Evolutionary conservation across 768 basidiomycete genomes (phyloP).

Genomic region (Kwoniella heveanensis): DNA sequence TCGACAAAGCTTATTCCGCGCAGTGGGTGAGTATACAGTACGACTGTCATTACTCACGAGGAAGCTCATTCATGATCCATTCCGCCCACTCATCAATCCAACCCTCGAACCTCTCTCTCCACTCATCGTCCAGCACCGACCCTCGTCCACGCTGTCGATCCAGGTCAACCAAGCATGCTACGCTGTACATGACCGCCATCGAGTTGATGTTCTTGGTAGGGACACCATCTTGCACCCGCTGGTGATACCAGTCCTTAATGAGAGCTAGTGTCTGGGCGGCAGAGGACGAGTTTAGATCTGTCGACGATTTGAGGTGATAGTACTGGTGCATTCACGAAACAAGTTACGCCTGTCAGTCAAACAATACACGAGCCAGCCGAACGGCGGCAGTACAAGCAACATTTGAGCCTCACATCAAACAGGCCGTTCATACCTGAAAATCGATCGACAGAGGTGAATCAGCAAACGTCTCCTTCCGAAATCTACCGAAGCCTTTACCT

Average conservation of each 20-base stretch:
- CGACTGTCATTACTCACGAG: too few relatives aligned
- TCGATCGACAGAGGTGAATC: not conserved
- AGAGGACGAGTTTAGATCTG: constrained; percentile 8
- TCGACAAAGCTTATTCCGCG: too few relatives aligned
- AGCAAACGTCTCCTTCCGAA: too few relatives aligned
- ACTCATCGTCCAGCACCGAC: constrained; percentile 19
- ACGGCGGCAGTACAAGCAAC: too few relatives aligned
- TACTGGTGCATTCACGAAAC: constrained; percentile 50
- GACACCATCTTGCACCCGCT: constrained; percentile 16
- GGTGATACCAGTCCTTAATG: constrained; percentile 34
- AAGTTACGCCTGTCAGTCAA: too few relatives aligned
- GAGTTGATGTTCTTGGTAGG: constrained; percentile 39
- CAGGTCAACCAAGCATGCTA: constrained; percentile 26
- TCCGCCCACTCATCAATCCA: constrained; percentile 56
- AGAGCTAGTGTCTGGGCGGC: constrained; percentile 17
- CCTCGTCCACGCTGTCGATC: constrained; percentile 58
- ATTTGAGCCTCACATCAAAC: constrained; percentile 29
- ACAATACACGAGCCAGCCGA: too few relatives aligned
- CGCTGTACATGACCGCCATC: constrained; percentile 25
- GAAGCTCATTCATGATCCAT: constrained; percentile 62
- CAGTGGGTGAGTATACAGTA: too few relatives aligned
- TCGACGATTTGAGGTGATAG: constrained; percentile 58
- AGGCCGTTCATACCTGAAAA: constrained; percentile 31
- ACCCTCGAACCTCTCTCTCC: constrained; percentile 47
- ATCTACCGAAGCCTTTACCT: too few relatives aligned